Percentiles rank a stretch among this genome's conserved stretches.
phyloP scores from a whole-genome alignment of 108 stramenopile species.

The Epithemia pelagica region DNA sequence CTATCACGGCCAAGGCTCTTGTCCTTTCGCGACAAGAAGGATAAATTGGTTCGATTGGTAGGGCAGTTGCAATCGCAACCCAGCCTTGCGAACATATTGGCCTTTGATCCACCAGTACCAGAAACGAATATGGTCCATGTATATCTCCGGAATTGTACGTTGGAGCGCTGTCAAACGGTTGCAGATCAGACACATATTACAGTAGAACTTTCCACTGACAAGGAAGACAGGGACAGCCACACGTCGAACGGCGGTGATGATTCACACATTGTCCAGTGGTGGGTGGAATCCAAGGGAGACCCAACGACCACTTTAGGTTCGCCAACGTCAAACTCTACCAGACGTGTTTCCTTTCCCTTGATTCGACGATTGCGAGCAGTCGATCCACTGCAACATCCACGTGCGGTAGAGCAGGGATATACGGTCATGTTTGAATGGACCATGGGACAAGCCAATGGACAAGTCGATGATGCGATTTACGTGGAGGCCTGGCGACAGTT shows the following conservation, averaged over 20 bases:
- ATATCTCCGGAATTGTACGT: slow-evolving; percentile 24
- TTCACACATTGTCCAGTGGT: not conserved
- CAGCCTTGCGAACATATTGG: slow-evolving; percentile 19
- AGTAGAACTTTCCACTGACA: slow-evolving; percentile 21
- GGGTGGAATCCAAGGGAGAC: not conserved
- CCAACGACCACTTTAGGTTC: not conserved
- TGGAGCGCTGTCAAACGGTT: slow-evolving; percentile 25
- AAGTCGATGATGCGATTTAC: slow-evolving; percentile 37
- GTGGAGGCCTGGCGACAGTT: slow-evolving; percentile 38
- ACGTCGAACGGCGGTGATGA: not conserved
- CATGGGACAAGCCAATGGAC: slow-evolving; percentile 53
- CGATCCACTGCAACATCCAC: slow-evolving; percentile 4
- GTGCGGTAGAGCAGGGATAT: slow-evolving; percentile 19
- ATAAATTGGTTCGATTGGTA: slow-evolving; percentile 36
- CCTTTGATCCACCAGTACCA: slow-evolving; percentile 60
- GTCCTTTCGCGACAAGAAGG: slow-evolving; percentile 38
- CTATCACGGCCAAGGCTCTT: not conserved
- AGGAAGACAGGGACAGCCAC: too few species aligned
- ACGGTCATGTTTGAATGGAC: slow-evolving; percentile 58
- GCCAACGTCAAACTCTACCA: not conserved
- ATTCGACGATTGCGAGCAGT: slow-evolving; percentile 14
- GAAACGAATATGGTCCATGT: slow-evolving; percentile 68
- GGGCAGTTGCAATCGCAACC: slow-evolving; percentile 13
- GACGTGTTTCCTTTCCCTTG: slow-evolving; percentile 20
- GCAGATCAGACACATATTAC: slow-evolving; percentile 20